These are phyloP conservation scores for Arachnopeziza araneosa DNA, from an alignment of 2,329 filamentous ascomycete species.

Conservation along the genomic window DNA sequence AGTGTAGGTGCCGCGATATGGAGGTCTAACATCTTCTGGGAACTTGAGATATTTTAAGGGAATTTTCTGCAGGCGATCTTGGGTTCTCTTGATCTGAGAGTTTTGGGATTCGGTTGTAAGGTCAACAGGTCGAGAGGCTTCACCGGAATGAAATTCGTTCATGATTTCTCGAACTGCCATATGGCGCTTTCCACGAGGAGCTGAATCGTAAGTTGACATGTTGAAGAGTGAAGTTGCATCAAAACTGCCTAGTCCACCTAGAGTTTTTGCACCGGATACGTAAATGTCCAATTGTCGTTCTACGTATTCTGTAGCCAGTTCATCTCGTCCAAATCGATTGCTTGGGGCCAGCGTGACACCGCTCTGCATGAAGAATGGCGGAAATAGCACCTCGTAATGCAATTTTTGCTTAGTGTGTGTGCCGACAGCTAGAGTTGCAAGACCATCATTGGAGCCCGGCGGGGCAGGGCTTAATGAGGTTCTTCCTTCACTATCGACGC, in stretches of 20 bases:
- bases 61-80: slow-evolving; percentile 18
- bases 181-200: slow-evolving; percentile 38
- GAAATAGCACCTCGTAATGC: slow-evolving; percentile 66
- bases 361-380: slow-evolving; percentile 73
- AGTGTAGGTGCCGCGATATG: slow-evolving; percentile 66
- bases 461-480: slow-evolving; percentile 24
- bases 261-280: background rate
- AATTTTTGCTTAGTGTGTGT: slow-evolving; percentile 29
- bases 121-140: slow-evolving; percentile 25
- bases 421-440: slow-evolving; percentile 6
- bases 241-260: slow-evolving; percentile 34
- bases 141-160: slow-evolving; percentile 21
- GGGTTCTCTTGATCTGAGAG: slow-evolving; percentile 22
- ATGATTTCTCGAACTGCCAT: slow-evolving; percentile 29
- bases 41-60: slow-evolving; percentile 38
- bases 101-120: slow-evolving; percentile 29
- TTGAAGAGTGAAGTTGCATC: slow-evolving; percentile 43
- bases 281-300: background rate
- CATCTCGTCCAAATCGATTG: slow-evolving; percentile 51
- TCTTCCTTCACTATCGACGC: slow-evolving; percentile 19
- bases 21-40: slow-evolving; percentile 59
- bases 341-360: slow-evolving; percentile 63
- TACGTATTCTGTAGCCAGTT: background rate
- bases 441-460: background rate
- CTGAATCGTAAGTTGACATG: slow-evolving; percentile 31